phyloP scores from a whole-genome alignment of 1,284 basidiomycete genomes.

The Naganishia liquefaciens region DNA sequence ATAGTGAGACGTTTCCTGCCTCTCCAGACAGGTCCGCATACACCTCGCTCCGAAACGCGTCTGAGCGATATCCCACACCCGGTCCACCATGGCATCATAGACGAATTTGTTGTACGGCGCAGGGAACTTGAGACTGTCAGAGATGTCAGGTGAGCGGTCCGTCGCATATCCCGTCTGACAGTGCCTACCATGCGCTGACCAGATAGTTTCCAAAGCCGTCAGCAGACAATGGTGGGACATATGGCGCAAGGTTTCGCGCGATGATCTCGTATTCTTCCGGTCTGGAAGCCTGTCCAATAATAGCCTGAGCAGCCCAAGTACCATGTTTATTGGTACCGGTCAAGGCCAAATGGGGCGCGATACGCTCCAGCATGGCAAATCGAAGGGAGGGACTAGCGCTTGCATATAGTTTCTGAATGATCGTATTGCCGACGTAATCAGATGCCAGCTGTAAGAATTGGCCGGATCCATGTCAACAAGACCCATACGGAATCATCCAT shows the following conservation, averaged over 20 bases:
- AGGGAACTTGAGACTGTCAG: constrained; percentile 81
- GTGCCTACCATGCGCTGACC: constrained; percentile 54
- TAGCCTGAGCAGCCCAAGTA: constrained; percentile 99
- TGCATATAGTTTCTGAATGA: constrained; percentile 95
- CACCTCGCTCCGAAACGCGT: constrained; percentile 91
- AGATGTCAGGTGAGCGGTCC: not conserved
- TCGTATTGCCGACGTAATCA: constrained; percentile 98
- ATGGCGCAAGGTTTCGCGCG: constrained; percentile 81
- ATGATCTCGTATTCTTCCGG: constrained; percentile 84
- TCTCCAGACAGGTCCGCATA: constrained; percentile 95
- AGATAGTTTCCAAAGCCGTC: constrained; percentile 99
- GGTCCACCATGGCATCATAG: constrained; percentile 96
- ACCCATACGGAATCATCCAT: not conserved
- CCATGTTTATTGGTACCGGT: constrained; percentile 99
- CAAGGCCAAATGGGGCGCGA: constrained; percentile 91
- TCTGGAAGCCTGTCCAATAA: constrained; percentile 91
- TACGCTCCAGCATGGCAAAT: constrained; percentile 86
- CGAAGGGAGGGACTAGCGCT: constrained; percentile 75
- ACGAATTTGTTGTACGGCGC: constrained; percentile 88
- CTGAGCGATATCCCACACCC: constrained; percentile 97
- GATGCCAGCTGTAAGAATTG: constrained; percentile 76
- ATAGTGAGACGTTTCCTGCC: constrained; percentile 75
- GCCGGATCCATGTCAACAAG: not conserved
- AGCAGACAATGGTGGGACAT: constrained; percentile 87
- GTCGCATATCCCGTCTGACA: not conserved